phyloP scores from a whole-genome alignment of 148 eudicot species.

The Gaultheria prostrata region DNA sequence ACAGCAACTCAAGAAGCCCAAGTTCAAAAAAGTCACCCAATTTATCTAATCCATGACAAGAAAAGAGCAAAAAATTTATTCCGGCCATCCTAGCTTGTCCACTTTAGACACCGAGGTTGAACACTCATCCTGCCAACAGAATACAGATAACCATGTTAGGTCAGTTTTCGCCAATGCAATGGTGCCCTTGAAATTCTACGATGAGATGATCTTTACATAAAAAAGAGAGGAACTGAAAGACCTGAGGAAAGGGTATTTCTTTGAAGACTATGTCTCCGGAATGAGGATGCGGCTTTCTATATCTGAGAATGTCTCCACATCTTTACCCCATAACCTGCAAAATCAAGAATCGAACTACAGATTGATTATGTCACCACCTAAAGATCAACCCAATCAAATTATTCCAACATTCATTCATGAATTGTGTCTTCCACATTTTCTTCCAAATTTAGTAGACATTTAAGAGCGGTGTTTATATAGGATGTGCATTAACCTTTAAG shows the following conservation, averaged over 20 bases:
- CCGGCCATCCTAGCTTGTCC: neutral
- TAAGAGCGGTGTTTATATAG: neutral
- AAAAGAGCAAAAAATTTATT: neutral
- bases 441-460: neutral
- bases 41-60: too few species aligned
- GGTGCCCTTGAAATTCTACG: neutral
- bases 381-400: neutral
- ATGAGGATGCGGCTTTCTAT: conserved; percentile 53
- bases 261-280: conserved; percentile 23
- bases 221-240: neutral
- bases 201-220: neutral
- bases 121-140: neutral
- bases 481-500: neutral
- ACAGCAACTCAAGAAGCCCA: too few species aligned
- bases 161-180: neutral
- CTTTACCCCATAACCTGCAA: conserved; percentile 81
- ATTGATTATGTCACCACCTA: neutral
- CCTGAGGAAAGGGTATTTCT: neutral
- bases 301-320: conserved; percentile 62
- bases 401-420: neutral
- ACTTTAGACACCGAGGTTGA: neutral
- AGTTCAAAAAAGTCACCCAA: too few species aligned
- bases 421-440: too few species aligned
- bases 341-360: conserved; percentile 4
- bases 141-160: neutral